Conservation (phyloP, 371 early-diverging fungal genomes). For the Phascolomyces articulosus region DNA sequence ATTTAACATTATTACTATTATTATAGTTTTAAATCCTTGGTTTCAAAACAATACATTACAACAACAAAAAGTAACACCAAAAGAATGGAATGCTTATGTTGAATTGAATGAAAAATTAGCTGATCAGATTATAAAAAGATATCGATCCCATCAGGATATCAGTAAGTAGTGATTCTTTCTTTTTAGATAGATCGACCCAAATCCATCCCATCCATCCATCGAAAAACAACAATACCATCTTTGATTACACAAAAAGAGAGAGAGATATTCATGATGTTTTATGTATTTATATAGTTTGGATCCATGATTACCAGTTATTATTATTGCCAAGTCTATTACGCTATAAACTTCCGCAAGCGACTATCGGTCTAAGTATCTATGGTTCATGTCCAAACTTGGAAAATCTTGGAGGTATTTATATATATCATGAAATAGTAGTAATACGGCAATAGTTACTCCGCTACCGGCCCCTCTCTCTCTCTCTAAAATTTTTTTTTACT, state of each 20-base stretch:
- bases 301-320: constrained; percentile 98
- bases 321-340: constrained; percentile 90
- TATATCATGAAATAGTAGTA: background rate
- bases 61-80: constrained; percentile 23
- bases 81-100: constrained; percentile 82
- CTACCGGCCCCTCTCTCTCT: background rate
- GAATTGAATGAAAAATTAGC: constrained; percentile 85
- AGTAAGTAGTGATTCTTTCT: constrained; percentile 59
- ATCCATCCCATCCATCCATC: too few species aligned
- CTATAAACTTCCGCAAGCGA: constrained; percentile 71
- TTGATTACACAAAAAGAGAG: background rate
- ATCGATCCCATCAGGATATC: constrained; percentile 78
- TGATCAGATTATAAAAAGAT: constrained; percentile 68
- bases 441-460: background rate
- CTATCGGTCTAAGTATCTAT: constrained; percentile 96
- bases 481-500: too few species aligned
- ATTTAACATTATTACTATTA: background rate
- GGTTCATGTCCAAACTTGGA: constrained; percentile 84
- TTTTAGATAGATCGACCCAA: too few species aligned
- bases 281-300: constrained; percentile 78
- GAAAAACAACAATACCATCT: background rate
- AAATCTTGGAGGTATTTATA: background rate
- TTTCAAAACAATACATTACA: background rate
- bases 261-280: constrained; percentile 13
- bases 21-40: constrained; percentile 9